Percentiles rank a stretch among this genome's conserved stretches.
These are phyloP conservation scores for Theileria equi DNA, from an alignment of 169 alveolate genomes.

Conservation along the genomic window DNA sequence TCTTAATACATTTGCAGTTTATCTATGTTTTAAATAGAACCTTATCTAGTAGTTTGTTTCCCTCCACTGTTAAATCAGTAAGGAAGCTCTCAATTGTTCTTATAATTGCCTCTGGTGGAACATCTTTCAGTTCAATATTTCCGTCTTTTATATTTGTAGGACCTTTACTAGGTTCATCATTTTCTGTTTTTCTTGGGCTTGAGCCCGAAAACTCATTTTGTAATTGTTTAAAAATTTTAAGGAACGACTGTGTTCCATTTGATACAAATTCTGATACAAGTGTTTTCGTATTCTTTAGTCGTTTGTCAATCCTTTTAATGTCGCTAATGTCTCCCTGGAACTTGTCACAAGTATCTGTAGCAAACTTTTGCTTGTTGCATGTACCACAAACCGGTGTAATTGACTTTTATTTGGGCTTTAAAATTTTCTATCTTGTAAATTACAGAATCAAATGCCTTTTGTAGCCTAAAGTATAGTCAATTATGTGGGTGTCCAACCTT, in stretches of 20 bases:
- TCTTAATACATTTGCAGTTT: no score
- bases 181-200: not conserved
- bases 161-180: not conserved
- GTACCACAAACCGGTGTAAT: conserved; percentile 22
- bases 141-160: conserved; percentile 12
- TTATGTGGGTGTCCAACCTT: not conserved
- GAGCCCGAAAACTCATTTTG: conserved; percentile 20
- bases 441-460: conserved; percentile 33
- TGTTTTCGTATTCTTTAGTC: not conserved
- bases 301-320: not conserved
- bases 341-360: not conserved
- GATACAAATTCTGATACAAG: conserved; percentile 27
- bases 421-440: conserved; percentile 32
- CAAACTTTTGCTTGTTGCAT: not conserved
- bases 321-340: not conserved
- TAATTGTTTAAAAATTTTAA: conserved; percentile 3
- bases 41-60: conserved; percentile 9
- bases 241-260: conserved; percentile 37
- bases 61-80: conserved; percentile 30
- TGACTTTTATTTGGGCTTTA: conserved; percentile 37
- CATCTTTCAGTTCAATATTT: conserved; percentile 19
- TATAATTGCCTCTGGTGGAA: conserved; percentile 58
- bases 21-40: not conserved
- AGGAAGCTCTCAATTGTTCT: conserved; percentile 34
- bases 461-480: conserved; percentile 5